Percentiles rank a stretch among this genome's conserved stretches.
These are phyloP conservation scores for Obelidium mucronatum DNA, from an alignment of 192 early-diverging fungal species.

Conservation along the genomic window DNA sequence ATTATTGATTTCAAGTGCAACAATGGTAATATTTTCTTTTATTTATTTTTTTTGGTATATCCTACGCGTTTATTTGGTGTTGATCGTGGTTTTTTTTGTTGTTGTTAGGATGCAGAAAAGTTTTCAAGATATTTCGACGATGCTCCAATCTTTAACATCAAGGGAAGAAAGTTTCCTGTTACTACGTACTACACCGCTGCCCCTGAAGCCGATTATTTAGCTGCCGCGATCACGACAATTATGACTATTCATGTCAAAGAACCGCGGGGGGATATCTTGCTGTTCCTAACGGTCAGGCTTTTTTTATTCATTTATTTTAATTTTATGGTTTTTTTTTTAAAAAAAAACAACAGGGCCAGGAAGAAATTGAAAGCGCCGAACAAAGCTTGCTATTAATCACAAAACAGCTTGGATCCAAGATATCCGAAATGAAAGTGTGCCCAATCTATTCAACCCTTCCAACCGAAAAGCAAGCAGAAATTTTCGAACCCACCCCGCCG, in stretches of 20 bases:
- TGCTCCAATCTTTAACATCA: conserved; percentile 92
- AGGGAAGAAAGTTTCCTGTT: conserved; percentile 92
- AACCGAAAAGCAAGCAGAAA: conserved; percentile 92
- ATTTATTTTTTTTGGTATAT: neutral
- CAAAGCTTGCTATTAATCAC: conserved; percentile 71
- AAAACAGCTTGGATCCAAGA: conserved; percentile 83
- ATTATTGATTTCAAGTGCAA: conserved; percentile 95
- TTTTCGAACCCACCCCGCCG: conserved; percentile 90
- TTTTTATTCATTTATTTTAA: neutral
- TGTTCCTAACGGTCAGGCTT: conserved; percentile 81
- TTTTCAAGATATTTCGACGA: conserved; percentile 96
- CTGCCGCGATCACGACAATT: conserved; percentile 79
- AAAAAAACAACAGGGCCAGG: conserved; percentile 73
- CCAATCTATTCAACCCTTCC: conserved; percentile 96
- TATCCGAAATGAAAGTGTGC: conserved; percentile 81
- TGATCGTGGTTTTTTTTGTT: neutral
- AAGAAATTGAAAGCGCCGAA: conserved; percentile 95
- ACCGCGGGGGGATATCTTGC: conserved; percentile 87
- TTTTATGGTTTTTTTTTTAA: neutral
- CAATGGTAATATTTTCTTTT: conserved; percentile 74
- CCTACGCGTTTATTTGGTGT: neutral
- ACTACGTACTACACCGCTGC: conserved; percentile 95
- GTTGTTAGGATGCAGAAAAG: conserved; percentile 80
- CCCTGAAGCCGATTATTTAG: conserved; percentile 96
- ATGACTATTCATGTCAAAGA: conserved; percentile 86